Evolutionary conservation across 352 stramenopile species (phyloP), one percentile per base, ranked within the genome.

Genomic region (Phytophthora lateralis): DNA sequence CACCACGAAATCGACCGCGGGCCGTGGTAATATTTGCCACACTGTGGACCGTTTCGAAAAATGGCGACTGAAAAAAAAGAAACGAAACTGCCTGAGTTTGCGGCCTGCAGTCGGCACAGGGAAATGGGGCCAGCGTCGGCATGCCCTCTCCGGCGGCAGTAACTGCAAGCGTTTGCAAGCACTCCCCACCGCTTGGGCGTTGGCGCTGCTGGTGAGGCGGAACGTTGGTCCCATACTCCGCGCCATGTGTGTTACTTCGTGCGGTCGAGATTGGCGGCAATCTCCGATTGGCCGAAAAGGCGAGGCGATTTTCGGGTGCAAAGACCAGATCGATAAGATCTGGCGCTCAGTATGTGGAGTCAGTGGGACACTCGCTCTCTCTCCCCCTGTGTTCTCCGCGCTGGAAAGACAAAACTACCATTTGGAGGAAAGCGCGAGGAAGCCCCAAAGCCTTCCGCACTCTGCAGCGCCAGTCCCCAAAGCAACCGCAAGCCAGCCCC

Each of bases 371-470:
- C 56, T 68, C 64, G 59, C 64, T 69, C 64, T 73, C 57, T 62
- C 63, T 37, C 50, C 39, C 42, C 50, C 44, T 56, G 32, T 41
- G 12, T 54, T 57, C 52, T 53, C 26, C 21, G 34, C 30, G 21
- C 55, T 71, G 63, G 45, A 71, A 71, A 63, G 58, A 71, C 57
- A 71, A 71, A 71, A 71, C 63, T 58, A 21, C 41, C 35, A 42
- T 42, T 42, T 20, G 37, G 15, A 42, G 30, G 30, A 37, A 37
- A 38, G 32, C 32, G 53, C 21, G 17, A 30, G 62, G 55, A 69
- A 69, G 60, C 30, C 49, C 30, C 24, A 6, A 30, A 41, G 46
- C 44, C 32, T 18, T 42, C n/a, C 37, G 37, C 37, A 42, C 6
- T 42, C 34, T 30, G 8, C 38, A 29, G 5, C 17, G 24, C 35